Base-by-base conservation (phyloP, 257 asterid species). In the Anisodus tanguticus region DNA sequence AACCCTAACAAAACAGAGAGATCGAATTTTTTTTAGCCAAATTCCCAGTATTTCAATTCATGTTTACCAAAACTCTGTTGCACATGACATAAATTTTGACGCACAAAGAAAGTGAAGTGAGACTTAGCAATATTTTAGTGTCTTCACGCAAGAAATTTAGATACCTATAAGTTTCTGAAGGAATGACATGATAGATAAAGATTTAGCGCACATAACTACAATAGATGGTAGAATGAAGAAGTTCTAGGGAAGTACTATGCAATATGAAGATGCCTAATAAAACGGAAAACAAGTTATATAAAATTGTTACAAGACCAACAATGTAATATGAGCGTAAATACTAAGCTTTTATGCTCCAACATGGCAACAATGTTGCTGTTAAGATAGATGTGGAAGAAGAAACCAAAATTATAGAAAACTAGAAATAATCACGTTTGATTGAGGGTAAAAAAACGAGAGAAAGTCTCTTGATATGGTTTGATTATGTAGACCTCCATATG, bases 1-100 rank as follows among this genome's bases (percentile, higher is more conserved):
- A 0, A 26, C 15, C 45, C 94, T 91, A 79, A 37, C 67, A 69
- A 6, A 17, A 41, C 5, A 76, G 83, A 10, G 51, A 35, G 53
- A 35, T 31, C 26, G 13, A 54, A 31, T 22, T 31, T 41, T 41
- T 41, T 5, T 76, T 0, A 57, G 41, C 7, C 15, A 1, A 39
- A 17, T 64, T 64, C 71, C 45, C 43, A 64, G 3, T 26, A 64
- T 64, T 64, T 26, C 70, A 4, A 64, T 11, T 64, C 71, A 26
- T 63, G 37, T 4, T 63, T 22, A 63, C 15, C 15, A 22, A 22
- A 22, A 26, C 39, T 10, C 31, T 4, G 35, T 11, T 62, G 15
- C 39, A 62, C 39, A 22, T 62, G 9, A 22, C 69, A 62, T 22
- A 19, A 8, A 62, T 19, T 58, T 17, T 6, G 26, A 16, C 4